phyloP scores from a whole-genome alignment of 306 rosid genomes.

The Glycyrrhiza uralensis region DNA sequence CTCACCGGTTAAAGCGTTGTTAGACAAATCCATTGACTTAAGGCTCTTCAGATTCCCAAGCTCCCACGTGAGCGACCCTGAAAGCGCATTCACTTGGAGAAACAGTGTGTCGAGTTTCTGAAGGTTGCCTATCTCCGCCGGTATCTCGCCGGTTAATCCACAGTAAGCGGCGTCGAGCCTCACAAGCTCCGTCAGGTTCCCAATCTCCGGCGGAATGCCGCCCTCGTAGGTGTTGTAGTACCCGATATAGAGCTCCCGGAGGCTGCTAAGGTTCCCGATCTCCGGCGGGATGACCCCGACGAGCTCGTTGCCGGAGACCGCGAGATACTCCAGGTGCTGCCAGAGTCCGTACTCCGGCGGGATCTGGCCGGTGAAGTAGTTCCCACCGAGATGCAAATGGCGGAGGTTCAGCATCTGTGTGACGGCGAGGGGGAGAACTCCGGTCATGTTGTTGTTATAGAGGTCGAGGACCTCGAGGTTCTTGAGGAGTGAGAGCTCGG shows the following conservation, averaged over 20 bases:
- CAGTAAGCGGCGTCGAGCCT: constrained; percentile 85
- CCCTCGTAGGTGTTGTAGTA: constrained; percentile 66
- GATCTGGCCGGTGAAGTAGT: constrained; percentile 73
- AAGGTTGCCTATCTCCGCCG: constrained; percentile 64
- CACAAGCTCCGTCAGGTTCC: constrained; percentile 63
- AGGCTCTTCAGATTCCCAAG: constrained; percentile 66
- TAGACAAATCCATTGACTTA: constrained; percentile 92
- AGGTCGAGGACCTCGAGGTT: constrained; percentile 66
- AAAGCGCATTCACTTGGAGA: constrained; percentile 83
- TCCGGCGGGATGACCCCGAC: constrained; percentile 65
- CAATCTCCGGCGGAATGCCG: constrained; percentile 78
- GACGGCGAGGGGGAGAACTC: constrained; percentile 59
- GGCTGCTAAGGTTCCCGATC: constrained; percentile 65
- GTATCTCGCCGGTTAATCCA: constrained; percentile 74
- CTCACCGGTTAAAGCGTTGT: constrained; percentile 70
- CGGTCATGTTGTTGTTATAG: constrained; percentile 83
- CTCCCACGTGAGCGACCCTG: constrained; percentile 68
- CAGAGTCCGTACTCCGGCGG: constrained; percentile 69
- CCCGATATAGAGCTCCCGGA: constrained; percentile 80
- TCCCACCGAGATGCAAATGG: constrained; percentile 87
- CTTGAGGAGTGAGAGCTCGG: constrained; percentile 45
- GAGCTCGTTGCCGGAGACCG: constrained; percentile 84
- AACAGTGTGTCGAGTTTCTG: constrained; percentile 82
- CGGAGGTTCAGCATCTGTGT: constrained; percentile 51
- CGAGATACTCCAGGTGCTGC: constrained; percentile 62